Percentiles rank a stretch among this genome's conserved stretches.
Conservation (phyloP, 768 basidiomycete genomes). For the Suillus variegatus region DNA sequence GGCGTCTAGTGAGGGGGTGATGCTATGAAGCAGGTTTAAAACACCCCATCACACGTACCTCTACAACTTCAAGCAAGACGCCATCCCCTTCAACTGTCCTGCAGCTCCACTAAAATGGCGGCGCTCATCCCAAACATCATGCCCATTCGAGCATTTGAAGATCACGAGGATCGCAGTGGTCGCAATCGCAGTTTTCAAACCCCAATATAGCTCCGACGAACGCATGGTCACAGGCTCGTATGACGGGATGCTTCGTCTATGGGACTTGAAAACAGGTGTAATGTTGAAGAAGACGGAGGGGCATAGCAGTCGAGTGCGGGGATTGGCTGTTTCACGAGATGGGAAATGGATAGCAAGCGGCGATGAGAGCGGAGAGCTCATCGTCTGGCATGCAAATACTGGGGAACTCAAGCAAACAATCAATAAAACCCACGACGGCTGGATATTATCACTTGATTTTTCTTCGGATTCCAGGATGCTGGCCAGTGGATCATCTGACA, state of each 20-base stretch:
- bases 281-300: background rate
- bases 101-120: background rate
- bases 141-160: background rate
- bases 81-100: background rate
- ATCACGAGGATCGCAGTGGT: background rate
- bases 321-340: background rate
- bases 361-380: background rate
- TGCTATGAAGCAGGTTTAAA: no score
- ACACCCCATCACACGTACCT: no score
- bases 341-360: background rate
- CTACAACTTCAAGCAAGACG: background rate
- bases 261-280: background rate
- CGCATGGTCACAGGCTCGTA: background rate
- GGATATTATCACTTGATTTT: background rate
- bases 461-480: accelerated
- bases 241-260: background rate
- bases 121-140: background rate
- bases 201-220: background rate
- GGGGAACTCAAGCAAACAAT: background rate
- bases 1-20: no score
- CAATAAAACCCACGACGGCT: background rate
- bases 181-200: background rate
- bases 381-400: background rate
- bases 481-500: background rate
- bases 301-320: background rate